These are phyloP conservation scores for Hygrophoropsis aurantiaca DNA, from an alignment of 768 basidiomycete species.

Conservation along the genomic window DNA sequence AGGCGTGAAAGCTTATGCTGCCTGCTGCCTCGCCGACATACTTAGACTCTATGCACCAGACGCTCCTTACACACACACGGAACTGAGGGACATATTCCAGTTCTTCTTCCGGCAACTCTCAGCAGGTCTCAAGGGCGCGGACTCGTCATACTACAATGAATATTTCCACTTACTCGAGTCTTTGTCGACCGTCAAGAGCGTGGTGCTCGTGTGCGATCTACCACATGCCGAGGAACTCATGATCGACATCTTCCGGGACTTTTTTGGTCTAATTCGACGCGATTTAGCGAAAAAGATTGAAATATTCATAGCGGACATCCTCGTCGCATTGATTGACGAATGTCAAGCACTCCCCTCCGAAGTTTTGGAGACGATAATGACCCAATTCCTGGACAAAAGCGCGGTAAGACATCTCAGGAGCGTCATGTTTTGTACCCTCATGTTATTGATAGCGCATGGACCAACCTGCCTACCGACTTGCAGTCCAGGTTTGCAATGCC, in stretches of 20 bases:
- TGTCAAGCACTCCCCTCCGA: constrained; percentile 71
- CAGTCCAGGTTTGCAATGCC: constrained; percentile 80
- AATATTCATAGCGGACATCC: constrained; percentile 83
- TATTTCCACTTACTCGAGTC: constrained; percentile 96
- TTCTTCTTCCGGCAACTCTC: constrained; percentile 91
- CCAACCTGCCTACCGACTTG: constrained; percentile 77
- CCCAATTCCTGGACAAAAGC: constrained; percentile 82
- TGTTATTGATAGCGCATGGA: constrained; percentile 51
- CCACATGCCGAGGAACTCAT: constrained; percentile 85
- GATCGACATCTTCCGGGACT: constrained; percentile 76
- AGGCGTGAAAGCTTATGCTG: constrained; percentile 92
- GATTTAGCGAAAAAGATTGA: constrained; percentile 80
- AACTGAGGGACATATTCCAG: constrained; percentile 94
- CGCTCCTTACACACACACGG: constrained; percentile 87
- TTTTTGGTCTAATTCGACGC: constrained; percentile 79
- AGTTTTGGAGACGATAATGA: constrained; percentile 78
- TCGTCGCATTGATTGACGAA: constrained; percentile 89
- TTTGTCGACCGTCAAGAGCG: constrained; percentile 90
- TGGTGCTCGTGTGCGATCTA: constrained; percentile 91
- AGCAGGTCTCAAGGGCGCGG: constrained; percentile 69
- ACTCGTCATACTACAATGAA: constrained; percentile 85
- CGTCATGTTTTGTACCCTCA: constrained; percentile 3
- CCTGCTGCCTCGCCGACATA: constrained; percentile 93
- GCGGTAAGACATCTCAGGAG: constrained; percentile 43
- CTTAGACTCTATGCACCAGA: constrained; percentile 94